These are phyloP conservation scores for Ganoderma boninense DNA, from an alignment of 1,284 basidiomycete genomes.

Conservation along the genomic window DNA sequence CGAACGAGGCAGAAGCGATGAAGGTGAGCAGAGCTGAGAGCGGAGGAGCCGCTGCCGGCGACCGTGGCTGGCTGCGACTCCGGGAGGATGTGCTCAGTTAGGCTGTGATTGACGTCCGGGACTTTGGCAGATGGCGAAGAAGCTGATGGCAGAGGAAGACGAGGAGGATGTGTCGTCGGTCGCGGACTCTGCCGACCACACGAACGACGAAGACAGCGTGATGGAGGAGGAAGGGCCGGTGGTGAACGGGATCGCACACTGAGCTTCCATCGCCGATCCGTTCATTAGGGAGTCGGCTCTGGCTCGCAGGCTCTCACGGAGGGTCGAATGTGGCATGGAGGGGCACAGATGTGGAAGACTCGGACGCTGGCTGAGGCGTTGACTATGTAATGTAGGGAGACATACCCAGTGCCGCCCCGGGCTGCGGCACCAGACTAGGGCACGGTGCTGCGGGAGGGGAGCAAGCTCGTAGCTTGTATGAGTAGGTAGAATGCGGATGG, in stretches of 20 bases:
- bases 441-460: background rate
- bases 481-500: slow-evolving; percentile 3
- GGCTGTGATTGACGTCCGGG: slow-evolving; percentile 14
- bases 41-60: background rate
- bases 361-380: slow-evolving; percentile 22
- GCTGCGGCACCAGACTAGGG: slow-evolving; percentile 8
- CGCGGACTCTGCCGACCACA: slow-evolving; percentile 36
- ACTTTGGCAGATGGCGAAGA: slow-evolving; percentile 62
- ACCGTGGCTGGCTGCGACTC: slow-evolving; percentile 25
- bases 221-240: slow-evolving; percentile 39
- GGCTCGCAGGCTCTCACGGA: slow-evolving; percentile 7
- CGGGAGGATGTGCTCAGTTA: slow-evolving; percentile 11
- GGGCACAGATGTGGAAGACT: background rate
- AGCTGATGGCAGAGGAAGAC: slow-evolving; percentile 74
- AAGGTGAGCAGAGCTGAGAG: slow-evolving; percentile 58
- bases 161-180: slow-evolving; percentile 50
- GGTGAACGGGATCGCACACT: slow-evolving; percentile 41
- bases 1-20: slow-evolving; percentile 93
- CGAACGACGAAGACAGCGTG: slow-evolving; percentile 25
- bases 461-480: slow-evolving; percentile 1
- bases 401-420: slow-evolving; percentile 21
- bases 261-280: slow-evolving; percentile 5
- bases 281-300: slow-evolving; percentile 4
- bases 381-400: slow-evolving; percentile 15
- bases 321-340: slow-evolving; percentile 6